phyloP scores from a whole-genome alignment of 306 rosid species.

The Fragaria nilgerrensis region DNA sequence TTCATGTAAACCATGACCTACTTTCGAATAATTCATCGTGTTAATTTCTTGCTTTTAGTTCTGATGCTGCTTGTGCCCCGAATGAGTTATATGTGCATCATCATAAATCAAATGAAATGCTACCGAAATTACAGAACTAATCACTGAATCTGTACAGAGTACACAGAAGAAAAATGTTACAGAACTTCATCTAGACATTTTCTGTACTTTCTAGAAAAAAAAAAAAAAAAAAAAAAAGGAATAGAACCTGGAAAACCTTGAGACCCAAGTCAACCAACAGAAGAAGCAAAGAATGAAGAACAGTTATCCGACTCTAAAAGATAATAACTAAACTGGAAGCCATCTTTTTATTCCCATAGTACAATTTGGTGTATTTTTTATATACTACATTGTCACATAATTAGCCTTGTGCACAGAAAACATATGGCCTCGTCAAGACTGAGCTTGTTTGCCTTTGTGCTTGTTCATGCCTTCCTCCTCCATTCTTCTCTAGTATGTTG shows the following conservation, averaged over 20 bases:
- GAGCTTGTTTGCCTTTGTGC: not conserved
- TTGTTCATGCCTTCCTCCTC: not conserved
- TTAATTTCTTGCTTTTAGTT: not conserved
- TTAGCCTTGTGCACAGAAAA: not conserved
- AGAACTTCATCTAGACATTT: too few relatives aligned
- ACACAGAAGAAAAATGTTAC: not conserved
- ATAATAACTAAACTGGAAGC: not conserved
- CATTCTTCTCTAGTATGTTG: conserved; percentile 6
- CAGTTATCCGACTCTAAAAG: not conserved
- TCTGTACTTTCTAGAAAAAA: not conserved
- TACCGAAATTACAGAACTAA: too few relatives aligned
- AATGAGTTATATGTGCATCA: not conserved
- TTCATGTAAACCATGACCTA: not conserved
- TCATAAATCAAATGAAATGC: too few relatives aligned
- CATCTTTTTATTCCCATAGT: not conserved
- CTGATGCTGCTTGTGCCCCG: not conserved
- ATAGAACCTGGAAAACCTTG: conserved; percentile 9
- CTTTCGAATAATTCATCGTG: not conserved
- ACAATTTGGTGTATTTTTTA: not conserved
- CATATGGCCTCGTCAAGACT: conserved; percentile 5
- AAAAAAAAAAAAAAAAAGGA: not conserved
- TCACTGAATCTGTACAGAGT: not conserved
- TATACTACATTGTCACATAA: not conserved
- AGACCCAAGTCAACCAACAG: not conserved
- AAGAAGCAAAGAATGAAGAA: conserved; percentile 10